Evolutionary conservation across 352 stramenopile genomes (phyloP).

Genomic region (Globisporangium camurandrum): DNA sequence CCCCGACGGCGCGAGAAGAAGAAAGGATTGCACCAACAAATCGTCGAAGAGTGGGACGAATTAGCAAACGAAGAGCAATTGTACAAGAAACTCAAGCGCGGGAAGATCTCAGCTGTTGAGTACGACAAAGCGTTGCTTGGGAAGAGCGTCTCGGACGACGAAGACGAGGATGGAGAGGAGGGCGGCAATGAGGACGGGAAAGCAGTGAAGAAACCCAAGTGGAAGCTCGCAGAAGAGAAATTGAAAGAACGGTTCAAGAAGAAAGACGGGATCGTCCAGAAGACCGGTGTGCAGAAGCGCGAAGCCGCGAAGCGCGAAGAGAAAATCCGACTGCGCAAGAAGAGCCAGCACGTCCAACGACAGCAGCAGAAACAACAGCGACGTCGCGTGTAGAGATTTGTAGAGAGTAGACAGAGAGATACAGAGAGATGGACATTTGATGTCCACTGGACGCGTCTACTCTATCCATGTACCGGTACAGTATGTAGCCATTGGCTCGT

Average conservation of each 20-base stretch:
- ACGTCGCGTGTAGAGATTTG: constrained; percentile 18
- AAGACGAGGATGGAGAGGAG: constrained; percentile 20
- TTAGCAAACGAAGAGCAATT: constrained; percentile 95
- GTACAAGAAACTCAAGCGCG: constrained; percentile 96
- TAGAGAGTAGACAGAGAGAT: too few species aligned
- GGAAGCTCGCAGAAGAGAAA: constrained; percentile 50
- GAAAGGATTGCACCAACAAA: constrained; percentile 93
- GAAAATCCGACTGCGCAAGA: constrained; percentile 78
- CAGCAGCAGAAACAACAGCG: constrained; percentile 45
- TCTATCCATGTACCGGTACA: too few species aligned
- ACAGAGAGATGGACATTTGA: too few species aligned
- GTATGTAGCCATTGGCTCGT: too few species aligned
- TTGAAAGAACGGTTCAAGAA: constrained; percentile 82
- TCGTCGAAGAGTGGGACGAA: constrained; percentile 99
- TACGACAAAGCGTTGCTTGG: constrained; percentile 80
- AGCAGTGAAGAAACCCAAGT: constrained; percentile 56
- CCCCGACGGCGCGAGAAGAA: constrained; percentile 91
- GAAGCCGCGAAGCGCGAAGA: constrained; percentile 74
- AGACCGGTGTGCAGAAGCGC: constrained; percentile 66
- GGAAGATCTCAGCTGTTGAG: constrained; percentile 95
- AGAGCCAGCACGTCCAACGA: constrained; percentile 60
- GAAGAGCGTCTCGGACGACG: constrained; percentile 35
- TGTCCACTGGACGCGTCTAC: too few species aligned
- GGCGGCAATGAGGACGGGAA: constrained; percentile 18
- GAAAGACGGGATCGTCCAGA: constrained; percentile 63